Evolutionary conservation across 768 basidiomycete genomes (phyloP), one percentile per base, ranked within the genome.

Genomic region (Leccinum imitatum): DNA sequence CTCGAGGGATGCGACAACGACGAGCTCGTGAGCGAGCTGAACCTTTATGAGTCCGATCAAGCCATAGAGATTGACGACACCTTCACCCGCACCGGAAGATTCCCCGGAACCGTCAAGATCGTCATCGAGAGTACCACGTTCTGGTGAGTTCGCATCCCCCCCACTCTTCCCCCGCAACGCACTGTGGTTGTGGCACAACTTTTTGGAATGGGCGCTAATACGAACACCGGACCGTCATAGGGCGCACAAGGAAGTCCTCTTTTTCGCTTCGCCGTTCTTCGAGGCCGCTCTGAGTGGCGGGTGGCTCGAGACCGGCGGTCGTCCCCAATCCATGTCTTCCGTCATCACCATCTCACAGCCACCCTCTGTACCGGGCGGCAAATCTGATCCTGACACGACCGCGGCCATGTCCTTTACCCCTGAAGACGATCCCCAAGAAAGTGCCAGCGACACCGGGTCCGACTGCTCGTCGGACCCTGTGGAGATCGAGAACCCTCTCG

Each of bases 221-320:
- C 23, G 53, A 4, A n/a, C 14, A 57, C 53, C 41, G 48, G 11
- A 13, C 31, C 15, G 37, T 37, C 31, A 50, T 69, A 93, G 91
- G 91, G 89, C 90, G 1, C 94, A 96, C 76, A 94, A 92, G 72
- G 93, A 95, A 70, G 85, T 96, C 30, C 77, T 96, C 6, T 90
- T 87, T 75, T 96, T 94, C 70, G 90, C 93, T 4, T 95, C 93
- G n/a, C 92, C 94, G 0, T 96, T 96, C 80, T 96, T 96, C 72
- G 89, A 95, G 73, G 92, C 91, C 17, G 88, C 93, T 9, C 78
- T 96, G 51, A 91, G 91, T 65, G 94, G 94, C 8, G 85, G 91
- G 68, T 96, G 94, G 94, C 90, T 90, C 13, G 94, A 96, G 76
- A 95, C 89, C 6, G 89, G 87, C 6, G 89, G 87, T 35, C 82